A percentile compares a stretch with the other conserved stretches of the same genome.
Conservation (phyloP, 1,284 basidiomycete species). For the Veloboletus limbatus region DNA sequence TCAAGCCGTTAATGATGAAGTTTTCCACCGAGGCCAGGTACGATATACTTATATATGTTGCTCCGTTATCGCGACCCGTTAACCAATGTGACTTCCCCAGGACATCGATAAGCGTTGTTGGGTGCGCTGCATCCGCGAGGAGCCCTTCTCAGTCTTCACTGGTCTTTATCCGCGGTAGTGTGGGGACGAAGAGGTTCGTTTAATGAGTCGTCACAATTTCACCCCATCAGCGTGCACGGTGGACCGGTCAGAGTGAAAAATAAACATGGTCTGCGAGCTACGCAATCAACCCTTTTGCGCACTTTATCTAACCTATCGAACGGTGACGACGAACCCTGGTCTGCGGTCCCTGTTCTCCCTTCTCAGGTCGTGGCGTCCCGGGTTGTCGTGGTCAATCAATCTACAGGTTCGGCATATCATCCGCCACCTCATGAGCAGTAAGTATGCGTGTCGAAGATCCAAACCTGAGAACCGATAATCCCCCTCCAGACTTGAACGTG, state of each 20-base stretch:
- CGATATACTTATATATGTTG: slow-evolving; percentile 7
- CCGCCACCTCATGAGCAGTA: slow-evolving; percentile 9
- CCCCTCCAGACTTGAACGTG: not conserved
- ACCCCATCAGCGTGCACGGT: not conserved
- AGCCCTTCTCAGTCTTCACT: not conserved
- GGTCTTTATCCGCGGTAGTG: not conserved
- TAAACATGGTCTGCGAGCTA: slow-evolving; percentile 8
- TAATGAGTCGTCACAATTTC: slow-evolving; percentile 6
- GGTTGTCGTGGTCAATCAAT: slow-evolving; percentile 1
- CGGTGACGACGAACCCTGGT: slow-evolving; percentile 10
- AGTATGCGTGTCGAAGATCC: slow-evolving; percentile 15
- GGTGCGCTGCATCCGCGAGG: not conserved
- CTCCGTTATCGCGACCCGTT: slow-evolving; percentile 1
- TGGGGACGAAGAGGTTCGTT: not conserved
- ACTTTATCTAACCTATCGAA: slow-evolving; percentile 12
- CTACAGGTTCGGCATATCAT: slow-evolving; percentile 4
- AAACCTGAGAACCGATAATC: slow-evolving; percentile 3
- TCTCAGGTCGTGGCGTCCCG: slow-evolving; percentile 8
- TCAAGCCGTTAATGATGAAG: slow-evolving; percentile 1
- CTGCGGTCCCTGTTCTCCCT: slow-evolving; percentile 6
- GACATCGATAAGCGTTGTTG: slow-evolving; percentile 1
- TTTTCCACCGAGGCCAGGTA: slow-evolving; percentile 15
- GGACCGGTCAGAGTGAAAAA: slow-evolving; percentile 7
- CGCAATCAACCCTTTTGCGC: slow-evolving; percentile 12
- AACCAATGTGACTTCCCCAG: not conserved